Conservation (phyloP, 257 asterid genomes). For the Fraxinus quadrangulata region DNA sequence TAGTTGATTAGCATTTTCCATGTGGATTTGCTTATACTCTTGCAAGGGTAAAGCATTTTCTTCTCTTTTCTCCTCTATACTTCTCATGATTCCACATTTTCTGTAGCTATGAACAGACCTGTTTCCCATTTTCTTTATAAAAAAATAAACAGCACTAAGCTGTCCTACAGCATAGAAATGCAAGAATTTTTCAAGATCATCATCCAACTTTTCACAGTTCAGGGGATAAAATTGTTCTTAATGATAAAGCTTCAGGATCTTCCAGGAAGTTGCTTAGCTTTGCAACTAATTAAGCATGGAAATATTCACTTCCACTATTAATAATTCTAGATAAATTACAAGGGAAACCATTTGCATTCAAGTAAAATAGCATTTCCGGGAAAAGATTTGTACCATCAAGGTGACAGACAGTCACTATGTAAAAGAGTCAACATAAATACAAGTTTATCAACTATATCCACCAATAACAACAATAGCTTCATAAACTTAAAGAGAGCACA, state of each 20-base stretch:
- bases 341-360: not conserved
- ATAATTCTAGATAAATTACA: not conserved
- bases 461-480: not conserved
- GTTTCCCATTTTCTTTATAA: too few relatives aligned
- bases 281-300: not conserved
- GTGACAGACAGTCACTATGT: not conserved
- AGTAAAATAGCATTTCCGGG: not conserved
- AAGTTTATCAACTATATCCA: not conserved
- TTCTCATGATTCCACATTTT: too few relatives aligned
- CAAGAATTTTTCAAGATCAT: too few relatives aligned
- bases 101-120: too few relatives aligned
- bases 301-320: not conserved
- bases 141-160: too few relatives aligned
- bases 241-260: not conserved
- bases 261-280: not conserved
- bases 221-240: too few relatives aligned
- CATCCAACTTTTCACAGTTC: too few relatives aligned
- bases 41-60: too few relatives aligned
- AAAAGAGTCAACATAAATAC: not conserved
- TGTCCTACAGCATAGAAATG: too few relatives aligned
- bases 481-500: not conserved
- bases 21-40: too few relatives aligned
- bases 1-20: too few relatives aligned
- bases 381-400: not conserved
- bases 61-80: too few relatives aligned